Base-by-base conservation (phyloP, 2,329 filamentous ascomycete species). In the Stagonosporopsis cucurbitacearum region DNA sequence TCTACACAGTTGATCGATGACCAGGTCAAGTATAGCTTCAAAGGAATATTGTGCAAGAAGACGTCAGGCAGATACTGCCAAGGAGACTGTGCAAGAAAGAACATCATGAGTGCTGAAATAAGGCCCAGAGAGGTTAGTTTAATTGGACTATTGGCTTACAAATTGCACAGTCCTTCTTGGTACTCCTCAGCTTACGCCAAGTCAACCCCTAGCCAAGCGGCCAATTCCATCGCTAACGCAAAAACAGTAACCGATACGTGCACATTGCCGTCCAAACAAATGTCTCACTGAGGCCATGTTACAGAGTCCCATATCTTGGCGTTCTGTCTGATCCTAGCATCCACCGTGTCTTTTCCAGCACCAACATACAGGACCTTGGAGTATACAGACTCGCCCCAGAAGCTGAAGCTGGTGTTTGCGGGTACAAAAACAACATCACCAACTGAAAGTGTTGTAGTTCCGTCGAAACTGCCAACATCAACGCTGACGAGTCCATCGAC, bases 361-460 rank as follows among this genome's bases (percentile, higher is more conserved):
- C 60, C 60, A 25, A 69, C 61, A 55, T 68, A 66, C 51, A 68
- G 48, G 15, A 67, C 53, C 49, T 68, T 66, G 2, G 64, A 65
- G 49, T 64, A 66, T 25, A 57, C 60, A 11, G 54, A 53, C 36
- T 59, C 60, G 9, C 60, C 62, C 59, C 69, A 77, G 50, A 77
- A 78, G 30, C 59, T 70, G 42, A 74, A 77, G 5, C 56, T 54
- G 1, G 67, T 73, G 17, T 66, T 64, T 13, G 54, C 63, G 2
- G 77, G 76, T 25, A 79, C 69, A 50, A 78, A 79, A 6, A 74
- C 70, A 7, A 78, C 75, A 57, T 78, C 76, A 1, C 76, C 77
- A 35, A 63, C 68, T 35, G 63, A 67, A n/a, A 78, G 44, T 11
- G 49, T 65, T 11, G 73, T 69, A 1, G 51, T 58, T 12, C 71